Evolutionary conservation across 257 asterid genomes (phyloP).

Genomic region (Fraxinus quadrangulata): DNA sequence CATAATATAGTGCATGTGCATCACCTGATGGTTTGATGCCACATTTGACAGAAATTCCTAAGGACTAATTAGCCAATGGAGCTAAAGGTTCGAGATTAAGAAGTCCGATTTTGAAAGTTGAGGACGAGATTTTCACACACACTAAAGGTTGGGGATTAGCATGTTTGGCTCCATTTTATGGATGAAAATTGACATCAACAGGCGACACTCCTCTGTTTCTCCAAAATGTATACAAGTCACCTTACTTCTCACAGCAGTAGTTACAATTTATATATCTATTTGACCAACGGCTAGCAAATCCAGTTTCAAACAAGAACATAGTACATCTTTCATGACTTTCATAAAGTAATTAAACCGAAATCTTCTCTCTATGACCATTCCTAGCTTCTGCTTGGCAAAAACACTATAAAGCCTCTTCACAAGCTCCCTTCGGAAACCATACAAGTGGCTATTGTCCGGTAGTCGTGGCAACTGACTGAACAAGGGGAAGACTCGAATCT

Average conservation of each 20-base stretch:
- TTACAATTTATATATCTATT: not conserved
- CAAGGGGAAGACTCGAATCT: slow-evolving; percentile 7
- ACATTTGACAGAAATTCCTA: not conserved
- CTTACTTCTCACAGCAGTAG: not conserved
- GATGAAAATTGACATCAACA: no score
- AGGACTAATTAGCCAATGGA: not conserved
- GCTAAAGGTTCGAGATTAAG: not conserved
- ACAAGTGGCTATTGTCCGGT: slow-evolving; percentile 16
- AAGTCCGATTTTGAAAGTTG: not conserved
- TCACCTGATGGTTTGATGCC: no score
- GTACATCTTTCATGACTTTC: not conserved
- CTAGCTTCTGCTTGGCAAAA: not conserved
- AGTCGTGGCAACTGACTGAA: slow-evolving; percentile 27
- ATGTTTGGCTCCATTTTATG: not conserved
- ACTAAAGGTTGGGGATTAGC: not conserved
- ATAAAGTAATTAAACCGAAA: not conserved
- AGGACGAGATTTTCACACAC: not conserved
- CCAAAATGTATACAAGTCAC: not conserved
- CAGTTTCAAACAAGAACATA: not conserved
- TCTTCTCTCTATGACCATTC: slow-evolving; percentile 14
- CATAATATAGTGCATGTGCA: no score
- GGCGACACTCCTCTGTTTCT: no score
- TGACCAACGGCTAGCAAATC: not conserved
- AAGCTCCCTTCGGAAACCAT: slow-evolving; percentile 22
- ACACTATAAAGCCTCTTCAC: not conserved